phyloP scores from a whole-genome alignment of 495 filamentous ascomycete species.

The Chaetomidium leptoderma region DNA sequence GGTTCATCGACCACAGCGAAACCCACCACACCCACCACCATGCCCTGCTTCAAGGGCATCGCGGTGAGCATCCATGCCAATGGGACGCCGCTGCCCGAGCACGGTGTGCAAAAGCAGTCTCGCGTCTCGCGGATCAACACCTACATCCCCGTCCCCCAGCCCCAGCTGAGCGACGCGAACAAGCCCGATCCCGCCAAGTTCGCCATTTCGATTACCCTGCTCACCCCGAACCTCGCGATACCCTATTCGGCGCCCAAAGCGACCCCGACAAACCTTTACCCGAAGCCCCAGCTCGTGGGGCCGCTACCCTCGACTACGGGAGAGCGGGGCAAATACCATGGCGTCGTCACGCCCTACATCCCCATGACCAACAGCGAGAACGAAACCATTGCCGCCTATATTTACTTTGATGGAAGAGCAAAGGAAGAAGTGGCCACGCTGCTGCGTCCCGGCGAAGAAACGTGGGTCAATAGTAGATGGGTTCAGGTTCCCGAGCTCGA shows the following conservation, averaged over 20 bases:
- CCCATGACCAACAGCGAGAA: constrained; percentile 84
- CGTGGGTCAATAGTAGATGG: constrained; percentile 98
- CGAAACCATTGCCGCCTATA: constrained; percentile 96
- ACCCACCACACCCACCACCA: constrained; percentile 33
- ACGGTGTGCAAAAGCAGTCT: constrained; percentile 91
- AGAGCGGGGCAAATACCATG: constrained; percentile 43
- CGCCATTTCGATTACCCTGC: constrained; percentile 90
- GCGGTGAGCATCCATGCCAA: constrained; percentile 94
- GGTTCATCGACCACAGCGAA: neutral
- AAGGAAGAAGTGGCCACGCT: constrained; percentile 98
- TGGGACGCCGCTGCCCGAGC: constrained; percentile 80
- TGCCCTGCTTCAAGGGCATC: constrained; percentile 98
- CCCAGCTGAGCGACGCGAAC: constrained; percentile 64
- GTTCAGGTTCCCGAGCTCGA: constrained; percentile 88
- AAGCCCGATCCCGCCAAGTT: constrained; percentile 91
- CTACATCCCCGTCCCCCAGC: constrained; percentile 91
- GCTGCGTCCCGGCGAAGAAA: constrained; percentile 89
- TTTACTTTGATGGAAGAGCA: constrained; percentile 92
- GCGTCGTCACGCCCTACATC: constrained; percentile 76
- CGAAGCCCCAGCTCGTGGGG: constrained; percentile 73
- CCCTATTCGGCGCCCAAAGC: constrained; percentile 83
- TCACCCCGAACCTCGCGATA: constrained; percentile 81
- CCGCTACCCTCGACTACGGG: constrained; percentile 49
- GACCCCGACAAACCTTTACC: constrained; percentile 64
- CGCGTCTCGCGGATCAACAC: constrained; percentile 87